Evolutionary conservation across 208 protist genomes (phyloP), one percentile per base, ranked within the genome.

Genomic region (Acanthamoeba castellanii): DNA sequence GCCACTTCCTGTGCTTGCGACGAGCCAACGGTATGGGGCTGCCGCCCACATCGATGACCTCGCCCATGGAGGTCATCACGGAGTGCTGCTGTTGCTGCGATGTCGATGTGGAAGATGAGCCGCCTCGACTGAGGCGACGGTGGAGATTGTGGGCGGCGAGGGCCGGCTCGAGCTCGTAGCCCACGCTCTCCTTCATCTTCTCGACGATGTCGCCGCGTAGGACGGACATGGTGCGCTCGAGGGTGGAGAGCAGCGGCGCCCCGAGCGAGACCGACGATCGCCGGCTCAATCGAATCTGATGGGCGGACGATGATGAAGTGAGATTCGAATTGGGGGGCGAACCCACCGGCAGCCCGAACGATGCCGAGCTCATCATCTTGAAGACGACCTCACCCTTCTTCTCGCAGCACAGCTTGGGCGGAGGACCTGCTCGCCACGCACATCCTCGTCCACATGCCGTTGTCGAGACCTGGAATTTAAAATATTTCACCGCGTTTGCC

Each of bases 1-100:
- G 72, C 72, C 72, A 81, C 72, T 81, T 81, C 34, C 72, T 81
- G 34, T 47, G 72, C 72, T 81, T 81, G 72, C 72, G 72, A 8
- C 72, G 30, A 22, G 18, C 30, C 72, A 22, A 1, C 32, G 61
- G 61, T 0, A 68, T 30, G 27, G 61, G 61, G 25, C 61, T 68
- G 27, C 61, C 61, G 27, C 61, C 61, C 18, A 68, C 25, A 6
- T 68, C 61, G 25, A 68, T 4, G 18, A 68, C 61, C 22, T 68
- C 61, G 27, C 61, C 61, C 61, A 68, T 68, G 61, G 61, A 68
- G 25, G 16, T 68, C 61, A 68, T 68, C 61, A 68, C 3, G 57
- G 57, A 27, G 57, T 64, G 61, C 61, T 30, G 27, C 52, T 22
- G 52, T 59, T 59, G 52, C 52, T 22, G 13, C 66, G 32, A 74